Conservation (phyloP, 2,329 filamentous ascomycete genomes). For the Colletotrichum echinochloae region DNA sequence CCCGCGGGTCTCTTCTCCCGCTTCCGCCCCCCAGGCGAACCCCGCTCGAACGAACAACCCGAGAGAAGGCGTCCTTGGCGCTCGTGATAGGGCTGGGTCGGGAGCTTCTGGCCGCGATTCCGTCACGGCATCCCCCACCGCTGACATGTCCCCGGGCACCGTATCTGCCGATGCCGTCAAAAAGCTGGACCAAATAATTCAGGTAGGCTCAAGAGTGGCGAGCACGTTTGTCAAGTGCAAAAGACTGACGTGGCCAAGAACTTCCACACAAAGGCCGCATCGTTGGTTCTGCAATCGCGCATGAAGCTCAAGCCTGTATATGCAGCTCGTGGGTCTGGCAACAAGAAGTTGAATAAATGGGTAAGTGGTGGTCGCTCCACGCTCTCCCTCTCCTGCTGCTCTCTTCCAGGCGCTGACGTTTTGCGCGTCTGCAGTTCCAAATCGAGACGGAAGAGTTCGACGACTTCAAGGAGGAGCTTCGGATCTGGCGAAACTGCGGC, state of each 20-base stretch:
- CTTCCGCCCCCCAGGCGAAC: conserved; percentile 78
- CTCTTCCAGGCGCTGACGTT: not conserved
- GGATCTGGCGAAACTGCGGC: conserved; percentile 84
- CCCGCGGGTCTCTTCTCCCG: conserved; percentile 78
- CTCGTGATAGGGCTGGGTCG: conserved; percentile 58
- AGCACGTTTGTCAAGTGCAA: not conserved
- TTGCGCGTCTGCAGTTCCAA: conserved; percentile 78
- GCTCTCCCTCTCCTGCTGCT: not conserved
- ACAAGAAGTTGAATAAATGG: conserved; percentile 84
- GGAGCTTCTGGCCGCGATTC: conserved; percentile 56
- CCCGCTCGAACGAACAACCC: conserved; percentile 79
- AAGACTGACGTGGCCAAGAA: conserved; percentile 68
- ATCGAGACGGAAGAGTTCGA: conserved; percentile 94
- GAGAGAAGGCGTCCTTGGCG: conserved; percentile 68
- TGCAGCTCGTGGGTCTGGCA: conserved; percentile 58
- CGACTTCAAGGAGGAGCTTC: conserved; percentile 83
- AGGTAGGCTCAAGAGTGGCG: conserved; percentile 64
- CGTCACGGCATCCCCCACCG: conserved; percentile 60
- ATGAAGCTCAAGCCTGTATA: conserved; percentile 73
- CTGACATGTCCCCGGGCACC: conserved; percentile 55
- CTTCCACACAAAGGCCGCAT: conserved; percentile 88
- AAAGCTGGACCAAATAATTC: conserved; percentile 93
- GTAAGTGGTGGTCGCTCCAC: conserved; percentile 62
- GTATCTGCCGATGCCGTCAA: conserved; percentile 74
- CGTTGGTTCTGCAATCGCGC: conserved; percentile 85